Evolutionary conservation across 352 stramenopile genomes (phyloP), one percentile per base, ranked within the genome.

Genomic region (Pythium monospermum): DNA sequence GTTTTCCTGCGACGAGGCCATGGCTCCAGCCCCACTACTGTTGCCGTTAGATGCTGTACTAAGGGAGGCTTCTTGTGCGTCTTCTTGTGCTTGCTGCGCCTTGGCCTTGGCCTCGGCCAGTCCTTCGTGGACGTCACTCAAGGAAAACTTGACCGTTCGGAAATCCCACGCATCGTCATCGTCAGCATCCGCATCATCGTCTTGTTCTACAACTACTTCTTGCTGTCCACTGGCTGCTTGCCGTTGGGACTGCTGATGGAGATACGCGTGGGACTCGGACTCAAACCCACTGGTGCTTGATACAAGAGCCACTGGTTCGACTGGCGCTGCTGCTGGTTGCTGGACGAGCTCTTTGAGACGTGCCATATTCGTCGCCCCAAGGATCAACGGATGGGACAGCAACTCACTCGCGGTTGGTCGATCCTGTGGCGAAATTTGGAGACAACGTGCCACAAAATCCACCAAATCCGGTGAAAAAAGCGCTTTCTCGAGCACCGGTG

Each of bases 381-480:
- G 65, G 32, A 96, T 94, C 46, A 94, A 94, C n/a, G 84, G 79
- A 40, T 96, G 88, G 18, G 75, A 35, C 1, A 97, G 71, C 53
- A 98, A 62, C 45, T 96, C 85, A 3, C 60, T 61, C 0, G 87
- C 85, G 12, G 81, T 91, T 15, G 91, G 83, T 39, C 94, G 83
- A 19, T 91, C 73, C 1, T 90, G 74, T 1, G 91, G 85, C 7
- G 78, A 59, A 49, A 97, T 98, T 27, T 84, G 69, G 37, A 98
- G 65, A 56, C 91, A 98, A 28, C 64, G 59, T 1, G 69, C 69
- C 12, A 98, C 76, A 64, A 98, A 98, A 60, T 97, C 80, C 33
- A 86, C 75, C 51, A 94, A 87, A 45, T 68, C 67, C 12, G 63
- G 28, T n/a, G 81, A 90, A 51, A 92, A 92, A n/a, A n/a, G n/a